Evolutionary conservation across 164 flowering plant genomes (phyloP), one percentile per base, ranked within the genome.

Genomic region (Akebia trifoliata): DNA sequence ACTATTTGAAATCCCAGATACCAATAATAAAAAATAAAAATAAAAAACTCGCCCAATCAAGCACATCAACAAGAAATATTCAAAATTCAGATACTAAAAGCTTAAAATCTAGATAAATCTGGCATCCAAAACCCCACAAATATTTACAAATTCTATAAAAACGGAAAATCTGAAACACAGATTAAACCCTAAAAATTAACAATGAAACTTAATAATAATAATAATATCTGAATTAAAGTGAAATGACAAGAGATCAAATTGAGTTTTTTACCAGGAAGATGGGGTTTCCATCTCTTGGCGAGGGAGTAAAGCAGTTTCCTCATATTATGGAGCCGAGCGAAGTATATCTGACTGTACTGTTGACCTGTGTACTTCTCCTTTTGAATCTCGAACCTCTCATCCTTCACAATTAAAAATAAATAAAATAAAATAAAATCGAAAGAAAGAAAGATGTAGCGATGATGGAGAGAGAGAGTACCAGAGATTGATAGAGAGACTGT

Each of bases 311-410:
- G 74, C 24, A 84, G 73, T 45, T 79, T 77, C 59, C 95, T 76
- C 87, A 87, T 74, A 54, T 72, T 20, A 61, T 86, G 95, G 14
- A 93, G 82, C 28, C 96, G 85, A 35, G 80, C 80, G 59, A 87
- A 90, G 81, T 94, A 94, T 21, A 94, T 83, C 32, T 87, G 97
- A 53, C 97, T 94, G 77, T 90, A 90, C 69, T 94, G 99, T 66
- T 94, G 99, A 8, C 97, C 96, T 45, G 70, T 82, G 59, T 94
- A 94, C 68, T 60, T 77, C 80, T 87, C 95, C 35, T 74, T 84
- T 52, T 58, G 81, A 35, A 94, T 81, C 77, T 62, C 72, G 60
- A 78, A 90, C 28, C 40, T 57, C 74, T 83, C 99, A 60, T 84
- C 92, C 97, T 90, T 69, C 40, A 59, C 12, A 43, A 35, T 7